Evolutionary conservation across 2,329 filamentous ascomycete species (phyloP).

Genomic region (Claviceps digitariae): DNA sequence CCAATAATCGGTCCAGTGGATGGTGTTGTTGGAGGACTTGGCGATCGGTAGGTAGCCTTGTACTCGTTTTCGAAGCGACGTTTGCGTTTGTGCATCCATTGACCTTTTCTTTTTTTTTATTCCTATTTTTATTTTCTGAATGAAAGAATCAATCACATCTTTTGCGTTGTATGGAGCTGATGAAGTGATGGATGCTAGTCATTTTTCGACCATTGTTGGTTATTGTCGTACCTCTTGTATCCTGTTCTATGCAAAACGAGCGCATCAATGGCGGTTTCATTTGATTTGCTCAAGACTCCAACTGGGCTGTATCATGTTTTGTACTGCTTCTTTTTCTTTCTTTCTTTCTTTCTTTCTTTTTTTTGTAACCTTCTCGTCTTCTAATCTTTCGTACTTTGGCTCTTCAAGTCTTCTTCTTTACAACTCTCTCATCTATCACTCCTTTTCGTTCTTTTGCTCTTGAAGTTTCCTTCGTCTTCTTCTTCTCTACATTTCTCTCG

Average conservation of each 20-base stretch:
- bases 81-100: constrained; percentile 5
- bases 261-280: not conserved
- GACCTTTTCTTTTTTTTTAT: not conserved
- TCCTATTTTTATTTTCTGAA: not conserved
- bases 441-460: not conserved
- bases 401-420: not conserved
- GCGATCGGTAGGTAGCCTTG: constrained; percentile 40
- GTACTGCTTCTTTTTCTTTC: not conserved
- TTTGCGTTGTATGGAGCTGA: not conserved
- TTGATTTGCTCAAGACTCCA: not conserved
- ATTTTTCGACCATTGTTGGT: not conserved
- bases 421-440: not conserved
- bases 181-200: not conserved
- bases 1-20: constrained; percentile 66
- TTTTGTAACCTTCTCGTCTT: not conserved
- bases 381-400: no score
- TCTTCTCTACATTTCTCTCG: no score
- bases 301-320: no score
- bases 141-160: not conserved
- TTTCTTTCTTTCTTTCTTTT: not conserved
- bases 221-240: not conserved
- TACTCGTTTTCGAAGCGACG: constrained; percentile 68
- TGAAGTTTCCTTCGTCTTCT: no score
- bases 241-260: not conserved
- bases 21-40: constrained; percentile 44